phyloP scores from a whole-genome alignment of 176 grass and related monocot genomes.

The Phoenix dactylifera region DNA sequence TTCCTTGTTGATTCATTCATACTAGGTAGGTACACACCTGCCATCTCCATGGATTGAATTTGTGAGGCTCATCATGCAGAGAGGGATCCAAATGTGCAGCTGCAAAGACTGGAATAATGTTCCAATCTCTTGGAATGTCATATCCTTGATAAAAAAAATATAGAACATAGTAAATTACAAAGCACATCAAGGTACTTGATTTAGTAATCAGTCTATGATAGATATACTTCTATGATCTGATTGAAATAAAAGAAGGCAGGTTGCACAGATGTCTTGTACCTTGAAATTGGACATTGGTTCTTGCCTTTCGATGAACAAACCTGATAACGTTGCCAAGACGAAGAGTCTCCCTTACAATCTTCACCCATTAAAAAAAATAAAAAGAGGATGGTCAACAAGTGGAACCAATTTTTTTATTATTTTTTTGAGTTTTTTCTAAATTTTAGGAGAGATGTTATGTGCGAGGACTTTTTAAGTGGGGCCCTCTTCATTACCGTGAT shows the following conservation, averaged over 20 bases:
- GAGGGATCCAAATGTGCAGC: conserved; percentile 23
- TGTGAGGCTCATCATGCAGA: conserved; percentile 17
- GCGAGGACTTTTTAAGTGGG: too few species aligned
- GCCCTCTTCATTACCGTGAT: too few species aligned
- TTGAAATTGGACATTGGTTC: conserved; percentile 15
- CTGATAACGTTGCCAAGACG: conserved; percentile 8
- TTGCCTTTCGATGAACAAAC: conserved; percentile 12
- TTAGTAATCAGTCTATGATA: too few species aligned
- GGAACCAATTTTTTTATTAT: too few species aligned
- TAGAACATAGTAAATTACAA: too few species aligned
- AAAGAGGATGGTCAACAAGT: too few species aligned
- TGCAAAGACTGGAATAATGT: conserved; percentile 13
- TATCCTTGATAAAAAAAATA: conserved; percentile 9
- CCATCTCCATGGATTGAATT: conserved; percentile 33
- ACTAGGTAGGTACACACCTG: conserved; percentile 5
- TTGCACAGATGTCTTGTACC: background rate
- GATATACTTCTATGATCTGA: too few species aligned
- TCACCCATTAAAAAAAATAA: background rate
- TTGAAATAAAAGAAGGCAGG: too few species aligned
- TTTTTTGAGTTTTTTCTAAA: too few species aligned
- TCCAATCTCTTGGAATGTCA: conserved; percentile 14
- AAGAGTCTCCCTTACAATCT: conserved; percentile 27
- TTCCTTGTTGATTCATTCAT: background rate
- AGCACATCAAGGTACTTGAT: too few species aligned
- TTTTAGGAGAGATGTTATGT: too few species aligned